Base-by-base conservation (phyloP, 371 early-diverging fungal genomes). In the Chytridiales sp. region DNA sequence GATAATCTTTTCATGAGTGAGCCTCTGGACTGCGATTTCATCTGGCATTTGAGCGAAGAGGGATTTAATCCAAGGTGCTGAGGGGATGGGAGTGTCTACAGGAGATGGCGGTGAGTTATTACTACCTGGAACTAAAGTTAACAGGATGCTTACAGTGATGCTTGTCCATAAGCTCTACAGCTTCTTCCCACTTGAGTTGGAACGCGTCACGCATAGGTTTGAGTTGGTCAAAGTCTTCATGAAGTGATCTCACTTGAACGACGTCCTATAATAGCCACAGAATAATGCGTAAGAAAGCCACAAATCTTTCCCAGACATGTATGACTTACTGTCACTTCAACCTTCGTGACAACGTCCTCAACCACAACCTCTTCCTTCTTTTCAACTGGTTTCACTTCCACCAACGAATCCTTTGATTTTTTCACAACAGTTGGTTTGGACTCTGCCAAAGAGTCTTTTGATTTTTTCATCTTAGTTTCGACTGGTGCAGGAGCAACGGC, bases 21-120 rank as follows among this genome's bases (percentile, higher is more conserved):
- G 39, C 26, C 49, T 2, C 27, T 50, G 2, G 4, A 5, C 41
- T 1, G 21, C 9, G 50, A 65, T 53, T 27, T 31, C 31, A 21
- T 30, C 42, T 2, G 22, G 17, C 4, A 49, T 17, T n/a, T 65
- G 66, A 6, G 35, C 34, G 34, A 30, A 48, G 17, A 53, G 35
- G 4, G 67, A 30, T 21, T 26, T 15, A 19, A 56, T 47, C 61
- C 61, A 60, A 0, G 56, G 61, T 4, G 42, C 24, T 1, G 4
- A 39, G 26, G 32, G 22, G 32, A 59, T 27, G 11, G 65, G 65
- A 15, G 59, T 44, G 40, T 39, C 60, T 65, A 38, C 15, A 9
- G 24, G 17, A 6, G 26, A 6, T 31, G 29, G 4, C 19, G 21
- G 6, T 48, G 21, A 13, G 4, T 17, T 9, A 29, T 29, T 9